phyloP scores from a whole-genome alignment of 257 asterid species.

The Solanum sparsipilum region DNA sequence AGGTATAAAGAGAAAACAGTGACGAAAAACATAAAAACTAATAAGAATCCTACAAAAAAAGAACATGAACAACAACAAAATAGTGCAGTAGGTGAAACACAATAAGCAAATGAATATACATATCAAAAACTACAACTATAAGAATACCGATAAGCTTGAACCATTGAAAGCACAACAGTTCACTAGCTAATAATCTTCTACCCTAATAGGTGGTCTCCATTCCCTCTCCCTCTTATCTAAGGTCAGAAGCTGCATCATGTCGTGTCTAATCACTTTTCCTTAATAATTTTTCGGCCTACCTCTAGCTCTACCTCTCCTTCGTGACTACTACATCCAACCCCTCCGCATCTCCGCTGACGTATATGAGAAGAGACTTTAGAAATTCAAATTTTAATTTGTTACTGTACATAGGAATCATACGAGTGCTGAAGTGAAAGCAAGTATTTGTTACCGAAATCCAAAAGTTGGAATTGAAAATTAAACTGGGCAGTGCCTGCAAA shows the following conservation, averaged over 20 bases:
- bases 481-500: constrained; percentile 39
- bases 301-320: neutral
- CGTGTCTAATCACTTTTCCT: neutral
- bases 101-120: neutral
- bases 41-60: neutral
- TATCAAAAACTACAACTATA: neutral
- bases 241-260: neutral
- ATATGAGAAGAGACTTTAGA: neutral
- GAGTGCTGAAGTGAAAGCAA: neutral
- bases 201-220: neutral
- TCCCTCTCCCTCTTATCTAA: neutral
- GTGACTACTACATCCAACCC: neutral
- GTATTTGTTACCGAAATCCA: constrained; percentile 20
- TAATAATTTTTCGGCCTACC: neutral
- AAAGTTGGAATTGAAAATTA: constrained; percentile 51
- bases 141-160: neutral
- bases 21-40: neutral
- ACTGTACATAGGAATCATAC: neutral
- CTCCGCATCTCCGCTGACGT: neutral
- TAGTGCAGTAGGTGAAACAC: neutral
- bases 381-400: neutral
- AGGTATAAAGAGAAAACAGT: neutral
- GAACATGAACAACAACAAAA: neutral
- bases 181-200: neutral
- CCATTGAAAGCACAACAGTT: neutral